Evolutionary conservation across 495 filamentous ascomycete genomes (phyloP).

Genomic region (Hapsidospora chrysogenum): DNA sequence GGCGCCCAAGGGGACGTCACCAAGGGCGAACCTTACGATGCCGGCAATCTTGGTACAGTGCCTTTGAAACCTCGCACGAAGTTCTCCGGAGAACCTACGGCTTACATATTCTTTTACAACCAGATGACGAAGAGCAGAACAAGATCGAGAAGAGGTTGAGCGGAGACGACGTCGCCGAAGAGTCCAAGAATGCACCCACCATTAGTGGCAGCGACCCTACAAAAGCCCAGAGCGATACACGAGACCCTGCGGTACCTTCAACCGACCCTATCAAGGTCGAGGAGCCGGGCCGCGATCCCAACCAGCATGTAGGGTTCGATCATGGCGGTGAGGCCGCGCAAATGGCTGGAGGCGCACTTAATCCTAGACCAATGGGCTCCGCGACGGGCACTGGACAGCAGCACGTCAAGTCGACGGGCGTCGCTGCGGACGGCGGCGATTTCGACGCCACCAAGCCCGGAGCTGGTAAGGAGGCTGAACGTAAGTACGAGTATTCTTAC

Average conservation of each 20-base stretch:
- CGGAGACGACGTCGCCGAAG: neutral
- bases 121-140: slow-evolving; percentile 4
- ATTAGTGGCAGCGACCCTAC: too few relatives aligned
- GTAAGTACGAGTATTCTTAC: too few relatives aligned
- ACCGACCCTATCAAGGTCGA: slow-evolving; percentile 20
- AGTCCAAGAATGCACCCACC: neutral
- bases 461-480: slow-evolving; percentile 46
- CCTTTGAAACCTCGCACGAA: too few relatives aligned
- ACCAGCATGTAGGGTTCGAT: slow-evolving; percentile 22
- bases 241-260: slow-evolving; percentile 15
- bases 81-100: neutral
- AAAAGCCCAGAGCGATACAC: slow-evolving; percentile 20
- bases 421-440: slow-evolving; percentile 45
- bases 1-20: slow-evolving; percentile 32
- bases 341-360: too few relatives aligned
- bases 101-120: slow-evolving; percentile 2
- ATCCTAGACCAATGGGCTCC: too few relatives aligned
- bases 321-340: slow-evolving; percentile 24
- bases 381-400: slow-evolving; percentile 44
- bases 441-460: slow-evolving; percentile 48
- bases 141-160: slow-evolving; percentile 7
- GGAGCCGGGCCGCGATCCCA: slow-evolving; percentile 23
- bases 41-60: slow-evolving; percentile 31
- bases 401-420: slow-evolving; percentile 34
- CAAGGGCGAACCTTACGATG: slow-evolving; percentile 43